Evolutionary conservation across 306 rosid genomes (phyloP).

Genomic region (Gynostemma pentaphyllum): DNA sequence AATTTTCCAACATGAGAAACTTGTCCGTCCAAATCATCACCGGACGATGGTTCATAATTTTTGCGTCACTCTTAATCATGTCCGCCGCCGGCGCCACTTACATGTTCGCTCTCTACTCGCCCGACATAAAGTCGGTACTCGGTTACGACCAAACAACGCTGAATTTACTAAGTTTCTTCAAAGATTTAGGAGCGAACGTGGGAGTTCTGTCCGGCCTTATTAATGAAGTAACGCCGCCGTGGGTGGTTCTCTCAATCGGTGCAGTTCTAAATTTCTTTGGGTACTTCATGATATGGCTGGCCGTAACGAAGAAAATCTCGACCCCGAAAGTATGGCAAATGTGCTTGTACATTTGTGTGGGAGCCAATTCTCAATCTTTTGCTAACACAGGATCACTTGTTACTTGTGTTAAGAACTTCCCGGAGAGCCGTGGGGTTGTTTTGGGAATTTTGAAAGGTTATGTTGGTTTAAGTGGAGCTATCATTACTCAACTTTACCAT

Average conservation of each 20-base stretch:
- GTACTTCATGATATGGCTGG: constrained; percentile 17
- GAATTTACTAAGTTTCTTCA: constrained; percentile 11
- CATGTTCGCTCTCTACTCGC: constrained; percentile 11
- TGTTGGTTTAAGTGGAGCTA: constrained; percentile 37
- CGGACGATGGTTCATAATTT: constrained; percentile 18
- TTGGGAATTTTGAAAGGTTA: constrained; percentile 74
- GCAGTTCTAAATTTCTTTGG: constrained; percentile 11
- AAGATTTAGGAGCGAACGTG: constrained; percentile 13
- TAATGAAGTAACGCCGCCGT: constrained; percentile 16
- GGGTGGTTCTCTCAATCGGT: constrained; percentile 15
- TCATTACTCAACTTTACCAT: constrained; percentile 23
- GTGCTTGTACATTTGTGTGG: constrained; percentile 13
- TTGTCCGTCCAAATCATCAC: constrained; percentile 1
- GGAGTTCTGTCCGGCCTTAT: constrained; percentile 13
- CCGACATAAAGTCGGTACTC: not conserved
- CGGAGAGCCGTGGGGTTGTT: constrained; percentile 53
- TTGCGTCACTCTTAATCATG: constrained; percentile 16
- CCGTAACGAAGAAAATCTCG: not conserved
- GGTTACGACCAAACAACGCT: constrained; percentile 13
- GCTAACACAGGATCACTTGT: constrained; percentile 55
- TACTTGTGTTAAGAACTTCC: constrained; percentile 65
- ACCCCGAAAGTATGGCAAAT: constrained; percentile 9
- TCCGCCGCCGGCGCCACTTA: constrained; percentile 14
- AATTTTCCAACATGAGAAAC: not conserved
- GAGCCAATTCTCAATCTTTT: constrained; percentile 15